phyloP scores from a whole-genome alignment of 2,329 filamentous ascomycete species.

The Aureobasidium uvarum region DNA sequence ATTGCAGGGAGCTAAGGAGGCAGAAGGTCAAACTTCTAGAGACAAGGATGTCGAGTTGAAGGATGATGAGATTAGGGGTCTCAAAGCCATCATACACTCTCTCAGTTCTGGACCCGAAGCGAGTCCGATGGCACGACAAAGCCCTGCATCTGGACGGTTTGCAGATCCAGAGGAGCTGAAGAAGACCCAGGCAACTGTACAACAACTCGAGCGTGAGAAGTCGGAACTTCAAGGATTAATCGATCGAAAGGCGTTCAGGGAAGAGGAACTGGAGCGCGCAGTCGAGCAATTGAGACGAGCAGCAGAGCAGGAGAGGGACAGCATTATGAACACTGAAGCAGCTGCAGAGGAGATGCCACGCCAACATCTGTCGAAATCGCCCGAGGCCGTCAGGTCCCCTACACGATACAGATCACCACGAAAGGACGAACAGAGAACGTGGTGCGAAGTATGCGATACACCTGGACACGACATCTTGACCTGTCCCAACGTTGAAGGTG shows the following conservation, averaged over 20 bases:
- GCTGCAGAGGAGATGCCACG: constrained; percentile 42
- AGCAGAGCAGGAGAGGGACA: constrained; percentile 49
- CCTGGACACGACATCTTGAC: constrained; percentile 6
- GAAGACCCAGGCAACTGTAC: constrained; percentile 59
- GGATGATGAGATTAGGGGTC: constrained; percentile 92
- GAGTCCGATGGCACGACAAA: constrained; percentile 31
- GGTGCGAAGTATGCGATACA: constrained; percentile 9
- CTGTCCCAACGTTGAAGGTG: background rate
- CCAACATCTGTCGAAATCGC: constrained; percentile 55
- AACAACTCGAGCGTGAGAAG: constrained; percentile 77
- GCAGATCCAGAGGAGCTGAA: constrained; percentile 49
- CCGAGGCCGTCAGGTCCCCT: constrained; percentile 50
- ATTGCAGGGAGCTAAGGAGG: constrained; percentile 51
- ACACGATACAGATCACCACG: constrained; percentile 31
- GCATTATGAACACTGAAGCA: constrained; percentile 52
- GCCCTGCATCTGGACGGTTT: constrained; percentile 15
- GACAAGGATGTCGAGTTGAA: constrained; percentile 85
- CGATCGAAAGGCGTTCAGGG: constrained; percentile 68
- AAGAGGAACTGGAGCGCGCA: constrained; percentile 84
- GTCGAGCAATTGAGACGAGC: constrained; percentile 33
- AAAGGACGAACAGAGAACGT: background rate
- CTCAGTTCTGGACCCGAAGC: constrained; percentile 68
- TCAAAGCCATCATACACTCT: constrained; percentile 97
- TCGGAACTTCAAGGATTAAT: constrained; percentile 71
- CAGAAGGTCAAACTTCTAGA: constrained; percentile 36